Conservation (phyloP, 1,284 basidiomycete genomes). For the Peniophora sp. region DNA sequence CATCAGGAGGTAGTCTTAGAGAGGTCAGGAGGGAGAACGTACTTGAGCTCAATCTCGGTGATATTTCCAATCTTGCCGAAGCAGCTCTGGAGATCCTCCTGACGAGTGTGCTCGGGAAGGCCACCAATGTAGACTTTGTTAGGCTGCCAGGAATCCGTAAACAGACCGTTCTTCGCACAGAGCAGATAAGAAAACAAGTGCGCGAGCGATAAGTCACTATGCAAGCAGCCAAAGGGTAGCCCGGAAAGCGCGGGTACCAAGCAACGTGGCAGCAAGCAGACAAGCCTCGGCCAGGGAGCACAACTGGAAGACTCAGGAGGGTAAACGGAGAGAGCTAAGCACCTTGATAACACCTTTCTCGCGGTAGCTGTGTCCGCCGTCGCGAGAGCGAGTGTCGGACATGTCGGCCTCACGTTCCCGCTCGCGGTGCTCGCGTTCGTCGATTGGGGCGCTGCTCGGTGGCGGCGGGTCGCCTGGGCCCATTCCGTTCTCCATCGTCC, state of each 20-base stretch:
- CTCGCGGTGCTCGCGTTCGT: background rate
- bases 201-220: conserved; percentile 4
- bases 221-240: background rate
- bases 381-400: background rate
- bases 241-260: background rate
- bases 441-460: background rate
- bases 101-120: conserved; percentile 74
- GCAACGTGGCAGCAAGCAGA: no score
- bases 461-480: background rate
- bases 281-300: no score
- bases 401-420: background rate
- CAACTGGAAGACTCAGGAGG: no score
- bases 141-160: conserved; percentile 64
- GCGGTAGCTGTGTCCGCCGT: background rate
- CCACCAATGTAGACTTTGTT: conserved; percentile 88
- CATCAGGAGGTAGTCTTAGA: conserved; percentile 8
- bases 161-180: conserved; percentile 49
- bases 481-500: background rate
- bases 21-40: conserved; percentile 24
- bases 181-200: conserved; percentile 20
- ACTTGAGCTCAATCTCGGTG: conserved; percentile 75
- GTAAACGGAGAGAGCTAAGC: background rate
- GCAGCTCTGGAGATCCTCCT: conserved; percentile 75
- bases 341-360: background rate
- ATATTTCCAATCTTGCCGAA: conserved; percentile 80